Evolutionary conservation across 1,284 basidiomycete genomes (phyloP), one percentile per base, ranked within the genome.

Genomic region (Cystobasidiaceae sp.): DNA sequence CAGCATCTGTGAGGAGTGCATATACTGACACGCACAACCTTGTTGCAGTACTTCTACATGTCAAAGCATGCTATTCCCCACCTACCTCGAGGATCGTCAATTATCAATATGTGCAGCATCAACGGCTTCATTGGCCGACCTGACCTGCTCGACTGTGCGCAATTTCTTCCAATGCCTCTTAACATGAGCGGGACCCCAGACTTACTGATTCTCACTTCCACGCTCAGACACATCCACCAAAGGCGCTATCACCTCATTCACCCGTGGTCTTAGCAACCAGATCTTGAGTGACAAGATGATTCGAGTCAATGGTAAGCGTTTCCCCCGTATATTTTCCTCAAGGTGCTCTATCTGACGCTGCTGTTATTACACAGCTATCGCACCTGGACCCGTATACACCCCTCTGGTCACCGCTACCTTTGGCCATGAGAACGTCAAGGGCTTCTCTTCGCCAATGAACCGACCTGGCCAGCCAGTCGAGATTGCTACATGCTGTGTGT

Each of bases 381-480:
- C 81, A 2, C 82, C 82, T 1, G 82, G 82, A 17, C 79, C 80
- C 17, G 80, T 83, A 68, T 82, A 80, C 80, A 84, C 82, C 2
- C 82, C 82, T 0, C 76, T 84, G 2, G 79, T 82, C 72, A 75
- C 67, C 19, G 72, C 74, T 9, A 49, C 33, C 0, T 57, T 67
- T 60, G 49, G 45, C 27, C 33, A 48, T 27, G 55, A 60, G 32
- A 61, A 60, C 52, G 61, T 67, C 43, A 9, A n/a, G 9, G 43
- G 50, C 5, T 64, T 61, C 21, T 67, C 62, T 33, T 28, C 51
- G 15, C 76, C 77, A 5, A 78, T 78, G 71, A 69, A 80, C 4
- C 78, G 82, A 34, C 78, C 81, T 3, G 82, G 82, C 21, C 83
- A 84, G 72, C 83, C 83, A 3, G 75, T 83, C 52, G 82, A 85